These are phyloP conservation scores for Pseudovirgaria hyperparasitica DNA, from an alignment of 2,329 filamentous ascomycete genomes.

Conservation along the genomic window DNA sequence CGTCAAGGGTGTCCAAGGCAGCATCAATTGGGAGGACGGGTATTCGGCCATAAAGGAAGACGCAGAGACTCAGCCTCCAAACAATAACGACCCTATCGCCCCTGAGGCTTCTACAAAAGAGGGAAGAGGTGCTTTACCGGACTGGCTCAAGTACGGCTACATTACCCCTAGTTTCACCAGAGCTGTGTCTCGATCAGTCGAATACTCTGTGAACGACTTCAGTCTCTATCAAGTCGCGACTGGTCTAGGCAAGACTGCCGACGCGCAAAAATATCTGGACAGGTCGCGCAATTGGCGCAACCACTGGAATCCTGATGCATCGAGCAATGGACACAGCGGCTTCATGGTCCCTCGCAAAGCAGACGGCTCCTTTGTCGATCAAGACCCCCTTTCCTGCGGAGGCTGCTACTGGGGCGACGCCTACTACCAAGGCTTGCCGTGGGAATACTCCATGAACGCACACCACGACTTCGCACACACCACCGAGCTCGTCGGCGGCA, in stretches of 20 bases:
- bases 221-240: conserved; percentile 50
- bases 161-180: conserved; percentile 51
- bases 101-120: conserved; percentile 51
- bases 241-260: conserved; percentile 39
- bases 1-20: conserved; percentile 51
- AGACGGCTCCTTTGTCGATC: conserved; percentile 35
- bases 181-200: conserved; percentile 51
- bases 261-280: conserved; percentile 46
- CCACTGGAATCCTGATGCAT: conserved; percentile 51
- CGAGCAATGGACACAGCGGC: conserved; percentile 47
- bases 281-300: conserved; percentile 59
- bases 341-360: conserved; percentile 51
- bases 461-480: conserved; percentile 50
- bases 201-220: conserved; percentile 61
- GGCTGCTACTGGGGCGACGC: conserved; percentile 55
- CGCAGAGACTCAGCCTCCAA: conserved; percentile 48
- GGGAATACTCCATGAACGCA: conserved; percentile 57
- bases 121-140: conserved; percentile 54
- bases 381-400: conserved; percentile 41
- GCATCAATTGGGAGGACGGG: conserved; percentile 45
- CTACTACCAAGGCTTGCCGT: conserved; percentile 49
- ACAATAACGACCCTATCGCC: conserved; percentile 43
- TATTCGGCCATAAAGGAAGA: conserved; percentile 50
- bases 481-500: conserved; percentile 43
- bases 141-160: conserved; percentile 53